phyloP scores from a whole-genome alignment of 2,329 filamentous ascomycete species.

The Pseudogymnoascus sp. region DNA sequence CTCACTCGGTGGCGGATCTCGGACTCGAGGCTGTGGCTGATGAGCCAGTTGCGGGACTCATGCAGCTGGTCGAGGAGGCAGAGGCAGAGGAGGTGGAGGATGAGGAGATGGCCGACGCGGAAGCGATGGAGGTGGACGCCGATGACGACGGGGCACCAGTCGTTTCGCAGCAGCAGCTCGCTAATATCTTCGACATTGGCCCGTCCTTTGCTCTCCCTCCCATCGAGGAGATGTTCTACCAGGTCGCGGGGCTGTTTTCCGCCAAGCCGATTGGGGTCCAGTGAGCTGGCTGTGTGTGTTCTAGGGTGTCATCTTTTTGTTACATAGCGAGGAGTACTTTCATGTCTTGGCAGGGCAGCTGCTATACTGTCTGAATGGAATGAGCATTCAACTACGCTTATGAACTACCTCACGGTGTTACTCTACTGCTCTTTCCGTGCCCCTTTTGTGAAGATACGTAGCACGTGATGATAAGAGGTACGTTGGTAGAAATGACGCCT shows the following conservation, averaged over 20 bases:
- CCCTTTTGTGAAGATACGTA: not conserved
- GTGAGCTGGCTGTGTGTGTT: not conserved
- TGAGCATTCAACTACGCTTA: not conserved
- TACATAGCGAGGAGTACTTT: constrained; percentile 11
- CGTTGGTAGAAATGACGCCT: not conserved
- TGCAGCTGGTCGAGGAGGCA: constrained; percentile 24
- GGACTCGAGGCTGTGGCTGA: constrained; percentile 32
- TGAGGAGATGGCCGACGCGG: constrained; percentile 31
- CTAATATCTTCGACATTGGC: constrained; percentile 61
- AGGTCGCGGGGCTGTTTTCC: constrained; percentile 58
- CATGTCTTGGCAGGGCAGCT: not conserved
- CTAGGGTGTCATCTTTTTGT: not conserved
- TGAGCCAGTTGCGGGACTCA: constrained; percentile 28
- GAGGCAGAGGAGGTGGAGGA: constrained; percentile 16
- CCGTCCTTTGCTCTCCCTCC: constrained; percentile 62
- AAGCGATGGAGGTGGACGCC: constrained; percentile 32
- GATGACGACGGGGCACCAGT: constrained; percentile 50
- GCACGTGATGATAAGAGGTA: constrained; percentile 5
- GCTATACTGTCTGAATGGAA: not conserved
- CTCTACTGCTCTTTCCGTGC: not conserved
- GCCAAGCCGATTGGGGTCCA: constrained; percentile 37
- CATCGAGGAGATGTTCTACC: constrained; percentile 68
- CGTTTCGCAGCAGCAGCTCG: constrained; percentile 58
- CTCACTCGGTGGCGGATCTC: constrained; percentile 48
- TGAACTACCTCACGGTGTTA: not conserved